phyloP scores from a whole-genome alignment of 768 basidiomycete species.

The Boletus reticulatus region DNA sequence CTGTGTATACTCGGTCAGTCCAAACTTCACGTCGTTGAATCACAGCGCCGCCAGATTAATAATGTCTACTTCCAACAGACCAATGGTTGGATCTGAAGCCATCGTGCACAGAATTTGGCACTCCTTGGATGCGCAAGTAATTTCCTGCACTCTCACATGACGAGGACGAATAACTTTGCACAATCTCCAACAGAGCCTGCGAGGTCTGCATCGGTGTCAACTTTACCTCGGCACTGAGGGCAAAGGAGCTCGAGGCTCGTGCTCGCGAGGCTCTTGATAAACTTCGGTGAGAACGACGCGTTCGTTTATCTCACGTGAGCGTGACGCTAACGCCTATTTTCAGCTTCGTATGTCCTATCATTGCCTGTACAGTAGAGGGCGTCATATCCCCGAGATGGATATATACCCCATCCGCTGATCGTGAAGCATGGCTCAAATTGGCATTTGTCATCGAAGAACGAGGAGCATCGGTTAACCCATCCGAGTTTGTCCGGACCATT shows the following conservation, averaged over 20 bases:
- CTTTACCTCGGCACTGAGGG: conserved; percentile 7
- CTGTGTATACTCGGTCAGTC: conserved; percentile 18
- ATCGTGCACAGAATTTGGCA: conserved; percentile 9
- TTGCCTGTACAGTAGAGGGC: conserved; percentile 14
- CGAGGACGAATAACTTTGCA: neutral
- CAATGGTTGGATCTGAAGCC: conserved; percentile 17
- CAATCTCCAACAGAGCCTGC: conserved; percentile 6
- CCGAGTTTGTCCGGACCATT: conserved; percentile 15
- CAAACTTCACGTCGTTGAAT: no score
- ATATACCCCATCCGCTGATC: conserved; percentile 22
- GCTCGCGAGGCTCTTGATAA: conserved; percentile 15
- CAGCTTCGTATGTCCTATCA: conserved; percentile 21
- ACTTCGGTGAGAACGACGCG: conserved; percentile 12
- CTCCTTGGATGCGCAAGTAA: conserved; percentile 12
- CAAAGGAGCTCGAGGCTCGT: conserved; percentile 6
- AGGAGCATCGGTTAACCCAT: conserved; percentile 14
- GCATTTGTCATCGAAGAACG: conserved; percentile 15
- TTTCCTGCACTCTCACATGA: neutral
- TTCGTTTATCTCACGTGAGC: no score
- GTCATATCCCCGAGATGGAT: conserved; percentile 15
- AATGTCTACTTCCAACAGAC: neutral
- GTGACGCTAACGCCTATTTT: no score
- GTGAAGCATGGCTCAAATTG: conserved; percentile 23
- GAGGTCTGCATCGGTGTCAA: conserved; percentile 18
- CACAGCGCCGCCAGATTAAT: neutral